Percentiles rank a stretch among this genome's conserved stretches.
These are phyloP conservation scores for Fusarium pseudonygamai DNA, from an alignment of 2,329 filamentous ascomycete species.

Conservation along the genomic window DNA sequence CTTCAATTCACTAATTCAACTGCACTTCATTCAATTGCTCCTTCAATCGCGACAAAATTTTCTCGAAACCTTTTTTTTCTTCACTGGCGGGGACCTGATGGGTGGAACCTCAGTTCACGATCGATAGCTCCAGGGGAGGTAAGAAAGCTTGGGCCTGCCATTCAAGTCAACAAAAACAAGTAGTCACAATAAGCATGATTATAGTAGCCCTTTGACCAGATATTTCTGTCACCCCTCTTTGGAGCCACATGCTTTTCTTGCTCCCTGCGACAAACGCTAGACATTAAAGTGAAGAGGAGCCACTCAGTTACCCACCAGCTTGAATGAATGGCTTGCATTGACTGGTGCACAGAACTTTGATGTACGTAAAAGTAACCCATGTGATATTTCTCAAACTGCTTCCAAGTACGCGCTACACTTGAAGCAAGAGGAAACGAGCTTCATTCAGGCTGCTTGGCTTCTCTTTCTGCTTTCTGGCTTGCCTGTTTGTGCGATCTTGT, in stretches of 20 bases:
- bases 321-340: not conserved
- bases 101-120: not conserved
- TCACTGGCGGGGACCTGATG: not conserved
- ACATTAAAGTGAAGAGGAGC: not conserved
- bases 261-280: rapidly evolving
- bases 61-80: not conserved
- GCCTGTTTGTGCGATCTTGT: not conserved
- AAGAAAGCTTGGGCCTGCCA: not conserved
- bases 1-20: not conserved
- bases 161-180: rapidly evolving
- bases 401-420: rapidly evolving
- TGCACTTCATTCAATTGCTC: not conserved
- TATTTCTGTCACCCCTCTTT: rapidly evolving
- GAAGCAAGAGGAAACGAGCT: rapidly evolving
- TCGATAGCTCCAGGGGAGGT: not conserved
- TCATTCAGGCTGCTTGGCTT: not conserved
- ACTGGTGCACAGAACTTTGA: not conserved
- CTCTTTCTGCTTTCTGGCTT: not conserved
- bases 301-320: not conserved
- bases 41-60: not conserved
- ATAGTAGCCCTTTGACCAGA: too few species aligned
- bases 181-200: rapidly evolving
- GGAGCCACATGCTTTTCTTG: not conserved
- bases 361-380: not conserved
- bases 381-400: rapidly evolving